Base-by-base conservation (phyloP, 129 eudicot species). In the Chrysanthemum seticuspe region DNA sequence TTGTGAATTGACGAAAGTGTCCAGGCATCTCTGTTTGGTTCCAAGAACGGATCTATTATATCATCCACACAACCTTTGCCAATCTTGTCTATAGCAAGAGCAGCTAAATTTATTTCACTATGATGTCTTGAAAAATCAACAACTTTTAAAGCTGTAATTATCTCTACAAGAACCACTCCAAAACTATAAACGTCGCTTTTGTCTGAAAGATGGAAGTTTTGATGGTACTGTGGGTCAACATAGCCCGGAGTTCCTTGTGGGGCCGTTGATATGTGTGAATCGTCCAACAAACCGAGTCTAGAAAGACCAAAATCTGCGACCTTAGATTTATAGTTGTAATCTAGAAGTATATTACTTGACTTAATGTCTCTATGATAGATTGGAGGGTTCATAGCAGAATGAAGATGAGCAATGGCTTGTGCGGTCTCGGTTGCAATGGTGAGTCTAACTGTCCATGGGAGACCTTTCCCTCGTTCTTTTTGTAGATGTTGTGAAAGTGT, bases 171-270 rank as follows among this genome's bases (percentile, higher is more conserved):
- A 74, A 94, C 96, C 47, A 94, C 98, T 34, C 98, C 98, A 16
- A 85, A 90, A 49, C 98, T 94, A 79, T 94, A 94, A 49, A 94
- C 98, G 23, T 94, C 98, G 27, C 98, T 94, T 71, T 94, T 94
- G 49, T 94, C 97, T 2, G 98, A 94, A 29, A 94, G 96, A 79
- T 94, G 98, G 80, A 82, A 94, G 85, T 87, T 90, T 31, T 94
- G 98, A 74, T 94, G 98, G 76, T 94, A 94, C 58, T 94, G 96
- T 13, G 98, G 98, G 81, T 94, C 98, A 2, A 94, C 96, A 23
- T 94, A 94, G 21, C 98, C 98, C 0, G 98, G 98, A 4, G 98
- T 94, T 31, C 98, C 98, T 78, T 94, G 98, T 6, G 98, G 98
- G 52, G 97, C 98, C 18, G 98, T 94, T 14, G 98, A 94, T 66